These are phyloP conservation scores for Candida rishiriensis DNA, from an alignment of 805 yeast species.

Conservation along the genomic window DNA sequence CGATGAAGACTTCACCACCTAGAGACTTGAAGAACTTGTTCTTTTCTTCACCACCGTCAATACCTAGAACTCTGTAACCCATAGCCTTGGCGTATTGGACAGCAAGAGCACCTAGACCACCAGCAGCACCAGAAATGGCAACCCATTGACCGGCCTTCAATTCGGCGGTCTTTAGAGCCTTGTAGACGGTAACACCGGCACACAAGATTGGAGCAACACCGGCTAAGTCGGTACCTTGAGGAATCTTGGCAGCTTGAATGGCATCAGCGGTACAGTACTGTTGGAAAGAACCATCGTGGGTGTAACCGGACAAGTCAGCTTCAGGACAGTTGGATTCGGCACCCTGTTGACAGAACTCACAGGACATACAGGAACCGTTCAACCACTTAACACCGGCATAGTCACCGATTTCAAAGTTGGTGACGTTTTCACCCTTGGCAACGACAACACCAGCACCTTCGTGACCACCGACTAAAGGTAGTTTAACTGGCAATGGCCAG, in stretches of 20 bases:
- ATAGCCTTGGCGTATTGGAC: slow-evolving; percentile 47
- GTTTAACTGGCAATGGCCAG: slow-evolving; percentile 56
- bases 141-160: slow-evolving; percentile 48
- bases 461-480: slow-evolving; percentile 69
- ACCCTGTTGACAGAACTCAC: slow-evolving; percentile 59
- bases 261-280: slow-evolving; percentile 52
- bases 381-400: slow-evolving; percentile 67
- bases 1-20: slow-evolving; percentile 46
- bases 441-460: slow-evolving; percentile 74
- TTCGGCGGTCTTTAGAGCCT: slow-evolving; percentile 47
- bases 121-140: slow-evolving; percentile 48
- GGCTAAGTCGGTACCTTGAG: slow-evolving; percentile 44
- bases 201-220: slow-evolving; percentile 45
- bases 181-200: slow-evolving; percentile 53
- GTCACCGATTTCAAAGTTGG: slow-evolving; percentile 60
- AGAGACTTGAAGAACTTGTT: slow-evolving; percentile 34
- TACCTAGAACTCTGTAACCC: slow-evolving; percentile 45
- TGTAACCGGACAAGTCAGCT: slow-evolving; percentile 71
- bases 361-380: slow-evolving; percentile 60
- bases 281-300: slow-evolving; percentile 62
- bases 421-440: slow-evolving; percentile 55
- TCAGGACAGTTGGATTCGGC: slow-evolving; percentile 63
- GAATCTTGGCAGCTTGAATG: slow-evolving; percentile 45
- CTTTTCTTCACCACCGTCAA: slow-evolving; percentile 47
- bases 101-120: slow-evolving; percentile 49